Evolutionary conservation across 331 rosid species (phyloP).

Genomic region (Cucumis variabilis): DNA sequence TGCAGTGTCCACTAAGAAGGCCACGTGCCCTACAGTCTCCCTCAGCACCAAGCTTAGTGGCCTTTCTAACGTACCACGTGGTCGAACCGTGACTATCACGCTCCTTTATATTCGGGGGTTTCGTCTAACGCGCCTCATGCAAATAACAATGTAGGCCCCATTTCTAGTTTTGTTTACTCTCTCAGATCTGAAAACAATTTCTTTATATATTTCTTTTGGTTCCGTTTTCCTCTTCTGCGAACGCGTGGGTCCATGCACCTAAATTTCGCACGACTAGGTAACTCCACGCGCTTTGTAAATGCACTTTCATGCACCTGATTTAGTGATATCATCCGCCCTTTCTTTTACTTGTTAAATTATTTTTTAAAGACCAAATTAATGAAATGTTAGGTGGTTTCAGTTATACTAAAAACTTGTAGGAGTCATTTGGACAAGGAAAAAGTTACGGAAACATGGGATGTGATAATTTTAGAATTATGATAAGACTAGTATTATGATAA

Average conservation of each 20-base stretch:
- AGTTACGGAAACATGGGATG: too few species aligned
- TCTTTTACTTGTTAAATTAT: too few species aligned
- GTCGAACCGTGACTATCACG: not conserved
- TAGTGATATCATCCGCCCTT: too few species aligned
- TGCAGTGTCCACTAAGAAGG: not conserved
- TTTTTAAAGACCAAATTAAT: too few species aligned
- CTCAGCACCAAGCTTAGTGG: not conserved
- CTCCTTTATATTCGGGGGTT: not conserved
- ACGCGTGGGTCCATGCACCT: slow-evolving; percentile 16
- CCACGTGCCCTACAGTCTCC: slow-evolving; percentile 5
- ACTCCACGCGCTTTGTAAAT: not conserved
- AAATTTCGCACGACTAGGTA: not conserved
- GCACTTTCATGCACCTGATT: not conserved
- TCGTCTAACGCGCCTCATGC: not conserved
- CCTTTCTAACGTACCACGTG: not conserved
- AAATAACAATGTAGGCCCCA: not conserved
- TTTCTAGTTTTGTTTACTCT: not conserved
- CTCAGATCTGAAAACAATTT: not conserved
- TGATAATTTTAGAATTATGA: too few species aligned
- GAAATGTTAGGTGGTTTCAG: too few species aligned
- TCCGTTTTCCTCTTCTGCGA: too few species aligned
- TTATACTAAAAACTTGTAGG: too few species aligned
- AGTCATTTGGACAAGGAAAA: too few species aligned
- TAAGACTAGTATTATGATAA: too few species aligned
- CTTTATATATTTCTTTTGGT: not conserved